These are phyloP conservation scores for Thalassiosira pacifica DNA, from an alignment of 352 stramenopile genomes.

Conservation along the genomic window DNA sequence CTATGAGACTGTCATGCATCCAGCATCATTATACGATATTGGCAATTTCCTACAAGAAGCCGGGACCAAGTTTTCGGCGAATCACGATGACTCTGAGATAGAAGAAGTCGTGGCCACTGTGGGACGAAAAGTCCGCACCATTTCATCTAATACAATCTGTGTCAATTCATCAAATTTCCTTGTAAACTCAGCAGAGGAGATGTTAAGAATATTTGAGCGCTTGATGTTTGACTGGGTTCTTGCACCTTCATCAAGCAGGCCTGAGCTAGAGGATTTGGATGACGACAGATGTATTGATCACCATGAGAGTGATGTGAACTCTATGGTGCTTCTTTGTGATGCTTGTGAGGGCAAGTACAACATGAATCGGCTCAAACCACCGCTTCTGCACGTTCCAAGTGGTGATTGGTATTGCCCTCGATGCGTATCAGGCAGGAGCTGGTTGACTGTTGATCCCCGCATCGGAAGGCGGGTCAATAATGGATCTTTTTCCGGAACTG, in stretches of 20 bases:
- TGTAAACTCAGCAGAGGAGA: constrained; percentile 83
- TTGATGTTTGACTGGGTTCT: constrained; percentile 88
- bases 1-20: constrained; percentile 84
- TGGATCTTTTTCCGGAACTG: constrained; percentile 60
- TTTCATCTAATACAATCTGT: constrained; percentile 81
- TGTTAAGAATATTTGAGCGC: constrained; percentile 86
- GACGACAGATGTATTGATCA: constrained; percentile 87
- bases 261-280: constrained; percentile 77
- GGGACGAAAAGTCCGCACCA: constrained; percentile 79
- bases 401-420: constrained; percentile 87
- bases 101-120: constrained; percentile 78
- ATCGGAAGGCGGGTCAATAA: constrained; percentile 75
- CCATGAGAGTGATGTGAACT: constrained; percentile 80
- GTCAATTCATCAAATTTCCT: constrained; percentile 79
- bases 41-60: constrained; percentile 78
- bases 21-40: constrained; percentile 83
- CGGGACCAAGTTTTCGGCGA: constrained; percentile 55
- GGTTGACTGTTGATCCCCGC: constrained; percentile 81
- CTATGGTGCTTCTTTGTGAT: constrained; percentile 87
- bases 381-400: constrained; percentile 78
- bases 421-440: constrained; percentile 82
- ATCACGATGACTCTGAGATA: constrained; percentile 57
- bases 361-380: constrained; percentile 80
- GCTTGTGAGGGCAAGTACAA: constrained; percentile 88
- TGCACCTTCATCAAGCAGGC: constrained; percentile 70